Evolutionary conservation across 2,329 filamentous ascomycete genomes (phyloP), one percentile per base, ranked within the genome.

Genomic region (Pestalotiopsis sp.): DNA sequence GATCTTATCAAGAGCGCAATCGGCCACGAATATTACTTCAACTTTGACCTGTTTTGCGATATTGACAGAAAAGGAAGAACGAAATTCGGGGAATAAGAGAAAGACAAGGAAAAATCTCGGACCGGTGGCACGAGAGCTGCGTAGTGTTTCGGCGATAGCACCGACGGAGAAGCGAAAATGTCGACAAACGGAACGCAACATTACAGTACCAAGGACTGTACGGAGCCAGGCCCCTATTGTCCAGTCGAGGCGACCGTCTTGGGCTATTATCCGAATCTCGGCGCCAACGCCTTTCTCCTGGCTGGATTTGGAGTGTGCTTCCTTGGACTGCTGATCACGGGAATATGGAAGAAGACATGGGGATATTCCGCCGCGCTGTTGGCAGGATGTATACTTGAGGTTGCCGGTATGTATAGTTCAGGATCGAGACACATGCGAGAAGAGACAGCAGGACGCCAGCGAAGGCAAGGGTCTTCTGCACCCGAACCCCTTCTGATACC

Each of bases 181-280:
- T 55, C 63, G 13, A 41, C 59, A 39, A 65, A 65, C 63, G 25
- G 45, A 12, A 65, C 63, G 7, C 45, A 57, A 17, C 23, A 57
- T 20, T 65, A n/a, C 45, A 65, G 63, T 13, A 65, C 63, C 41
- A 59, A 52, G 36, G 20, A 55, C 31, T 85, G 83, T 72, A 78
- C 72, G 5, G 74, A 80, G 17, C 78, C 88, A 69, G 80, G 80
- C 9, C 68, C 74, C 2, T 67, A 72, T 52, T 89, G 87, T 71
- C 86, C 86, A n/a, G 85, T 88, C 71, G 69, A 79, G 55, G 79
- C 78, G 38, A 88, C 87, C 2, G 86, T 87, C 13, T 79, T 87
- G 41, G 87, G 87, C 62, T 90, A 90, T 78, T 81, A 82, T 41
- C 88, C 88, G 6, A 88, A 86, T 72, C 74, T 83, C n/a, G 84